Evolutionary conservation across 768 basidiomycete genomes (phyloP), one percentile per base, ranked within the genome.

Genomic region (Trametes cingulata): DNA sequence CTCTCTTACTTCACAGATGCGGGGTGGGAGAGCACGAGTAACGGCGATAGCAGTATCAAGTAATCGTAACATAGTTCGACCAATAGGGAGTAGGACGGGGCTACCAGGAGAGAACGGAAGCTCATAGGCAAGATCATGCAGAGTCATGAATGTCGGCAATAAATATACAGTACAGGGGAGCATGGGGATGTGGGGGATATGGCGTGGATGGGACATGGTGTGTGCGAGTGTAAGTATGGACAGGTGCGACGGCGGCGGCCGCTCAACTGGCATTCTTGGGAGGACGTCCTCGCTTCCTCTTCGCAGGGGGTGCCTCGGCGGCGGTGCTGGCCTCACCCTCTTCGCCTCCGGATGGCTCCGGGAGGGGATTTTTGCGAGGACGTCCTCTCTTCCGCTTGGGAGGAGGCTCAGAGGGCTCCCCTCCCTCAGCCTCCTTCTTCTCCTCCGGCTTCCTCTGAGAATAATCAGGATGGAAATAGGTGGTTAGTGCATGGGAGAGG

Each of bases 251-350:
- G 35, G 43, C 17, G 33, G 29, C 12, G 40, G 48, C 52, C 56
- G 40, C 75, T 58, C 79, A 78, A 72, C 82, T 86, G 56, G 83
- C 78, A 55, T 78, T 76, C 74, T 91, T 91, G 64, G 85, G 87
- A 57, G 90, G 90, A 61, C 90, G 85, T 40, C 90, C 90, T 62
- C 90, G 82, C 73, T 81, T 85, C 67, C 87, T 80, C 74, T 90
- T 91, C 42, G 62, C 58, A 22, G 67, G 60, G 49, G 80, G 74
- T 46, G 77, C 76, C 46, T 73, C 75, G 29, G 51, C 67, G 41
- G 52, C 46, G 12, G 56, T 40, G 52, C 56, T 56, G 15, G 55
- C n/a, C 40, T 53, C 55, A 20, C 36, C 43, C 36, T 77, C 78
- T 62, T 85, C 85, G 49, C 80, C 83, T 43, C 70, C 77, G n/a